These are phyloP conservation scores for Geopyxis carbonaria DNA, from an alignment of 495 filamentous ascomycete species.

Conservation along the genomic window DNA sequence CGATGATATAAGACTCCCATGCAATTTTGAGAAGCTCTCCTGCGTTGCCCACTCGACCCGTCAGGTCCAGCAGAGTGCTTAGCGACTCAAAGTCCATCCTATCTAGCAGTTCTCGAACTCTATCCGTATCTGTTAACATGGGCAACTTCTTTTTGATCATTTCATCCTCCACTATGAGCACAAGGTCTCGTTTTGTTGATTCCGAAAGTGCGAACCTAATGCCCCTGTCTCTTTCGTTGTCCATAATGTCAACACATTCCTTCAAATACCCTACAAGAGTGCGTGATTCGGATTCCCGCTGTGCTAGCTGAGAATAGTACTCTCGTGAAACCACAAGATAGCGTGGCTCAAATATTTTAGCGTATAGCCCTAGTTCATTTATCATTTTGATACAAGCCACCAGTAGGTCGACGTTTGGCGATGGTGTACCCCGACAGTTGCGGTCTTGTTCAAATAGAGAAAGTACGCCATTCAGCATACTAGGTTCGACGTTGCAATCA, in stretches of 20 bases:
- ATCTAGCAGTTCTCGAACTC: conserved; percentile 51
- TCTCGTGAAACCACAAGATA: conserved; percentile 48
- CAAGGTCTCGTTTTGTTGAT: conserved; percentile 59
- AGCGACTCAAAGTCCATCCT: conserved; percentile 47
- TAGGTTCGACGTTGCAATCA: conserved; percentile 34
- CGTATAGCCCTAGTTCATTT: conserved; percentile 63
- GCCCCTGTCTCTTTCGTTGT: conserved; percentile 53
- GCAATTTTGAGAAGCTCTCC: conserved; percentile 47
- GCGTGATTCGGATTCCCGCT: conserved; percentile 36
- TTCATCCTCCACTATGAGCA: conserved; percentile 48
- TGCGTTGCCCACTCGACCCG: conserved; percentile 44
- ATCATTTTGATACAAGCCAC: conserved; percentile 61
- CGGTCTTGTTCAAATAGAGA: conserved; percentile 61
- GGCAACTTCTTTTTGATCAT: conserved; percentile 45
- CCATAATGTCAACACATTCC: conserved; percentile 46
- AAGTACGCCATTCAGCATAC: conserved; percentile 54
- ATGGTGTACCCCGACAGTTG: conserved; percentile 27
- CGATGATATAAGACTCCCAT: conserved; percentile 62
- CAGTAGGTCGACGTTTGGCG: conserved; percentile 40
- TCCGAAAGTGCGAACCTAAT: conserved; percentile 62
- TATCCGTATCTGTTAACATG: conserved; percentile 42
- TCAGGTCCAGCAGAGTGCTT: conserved; percentile 57
- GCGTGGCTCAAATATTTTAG: conserved; percentile 54
- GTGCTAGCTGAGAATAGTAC: conserved; percentile 50
- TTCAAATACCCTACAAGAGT: conserved; percentile 55